Evolutionary conservation across 2,329 filamentous ascomycete genomes (phyloP).

Genomic region (Coniochaeta hoffmannii): DNA sequence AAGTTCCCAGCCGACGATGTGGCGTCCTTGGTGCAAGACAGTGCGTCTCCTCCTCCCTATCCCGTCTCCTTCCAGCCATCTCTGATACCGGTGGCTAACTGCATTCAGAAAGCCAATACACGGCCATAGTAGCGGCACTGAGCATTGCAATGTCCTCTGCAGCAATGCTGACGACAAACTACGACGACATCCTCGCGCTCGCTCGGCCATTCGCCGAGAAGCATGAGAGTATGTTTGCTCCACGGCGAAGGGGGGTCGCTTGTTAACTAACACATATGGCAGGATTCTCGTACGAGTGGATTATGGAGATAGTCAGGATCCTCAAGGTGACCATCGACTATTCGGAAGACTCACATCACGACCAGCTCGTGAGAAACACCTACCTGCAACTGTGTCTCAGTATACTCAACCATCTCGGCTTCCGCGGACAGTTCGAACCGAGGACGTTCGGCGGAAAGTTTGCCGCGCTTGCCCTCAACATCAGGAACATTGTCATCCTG

Average conservation of each 20-base stretch:
- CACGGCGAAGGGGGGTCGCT: constrained; percentile 18
- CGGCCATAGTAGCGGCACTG: constrained; percentile 54
- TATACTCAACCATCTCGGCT: constrained; percentile 72
- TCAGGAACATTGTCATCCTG: constrained; percentile 64
- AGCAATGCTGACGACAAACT: constrained; percentile 39
- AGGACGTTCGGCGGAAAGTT: constrained; percentile 66
- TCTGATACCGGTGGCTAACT: not conserved
- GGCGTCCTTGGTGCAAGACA: constrained; percentile 37
- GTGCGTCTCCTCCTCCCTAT: constrained; percentile 27
- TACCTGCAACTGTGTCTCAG: constrained; percentile 70
- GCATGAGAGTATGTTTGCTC: constrained; percentile 6
- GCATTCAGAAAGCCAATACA: constrained; percentile 38
- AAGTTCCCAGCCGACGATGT: constrained; percentile 42
- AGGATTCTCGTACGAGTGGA: constrained; percentile 56
- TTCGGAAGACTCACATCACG: constrained; percentile 59
- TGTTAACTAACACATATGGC: not conserved
- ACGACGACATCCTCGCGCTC: constrained; percentile 66
- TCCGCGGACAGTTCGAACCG: constrained; percentile 52
- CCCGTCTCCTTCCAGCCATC: too few species aligned
- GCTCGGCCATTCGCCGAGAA: constrained; percentile 42
- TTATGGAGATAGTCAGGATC: constrained; percentile 60
- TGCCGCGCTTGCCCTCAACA: constrained; percentile 65
- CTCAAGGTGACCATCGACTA: constrained; percentile 74
- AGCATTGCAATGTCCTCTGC: constrained; percentile 43
- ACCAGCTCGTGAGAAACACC: constrained; percentile 65